phyloP scores from a whole-genome alignment of 306 rosid species.

The Cercis canadensis region DNA sequence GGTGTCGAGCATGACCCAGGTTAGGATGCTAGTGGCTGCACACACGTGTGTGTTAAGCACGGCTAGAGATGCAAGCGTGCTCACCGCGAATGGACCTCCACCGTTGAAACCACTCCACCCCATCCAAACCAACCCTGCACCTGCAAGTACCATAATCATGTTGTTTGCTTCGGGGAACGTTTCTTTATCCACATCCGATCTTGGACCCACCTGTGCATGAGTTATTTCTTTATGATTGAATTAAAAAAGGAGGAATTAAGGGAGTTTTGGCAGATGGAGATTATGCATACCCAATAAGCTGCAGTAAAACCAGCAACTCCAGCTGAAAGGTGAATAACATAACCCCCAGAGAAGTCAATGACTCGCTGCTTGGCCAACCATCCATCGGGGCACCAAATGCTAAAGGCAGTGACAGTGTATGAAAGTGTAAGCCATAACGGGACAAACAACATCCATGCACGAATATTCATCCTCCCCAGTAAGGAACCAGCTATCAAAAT shows the following conservation, averaged over 20 bases:
- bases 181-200: conserved; percentile 36
- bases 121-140: conserved; percentile 67
- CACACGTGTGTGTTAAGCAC: conserved; percentile 58
- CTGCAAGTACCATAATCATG: conserved; percentile 51
- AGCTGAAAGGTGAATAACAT: conserved; percentile 53
- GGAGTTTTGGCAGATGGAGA: no score
- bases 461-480: conserved; percentile 59
- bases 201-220: conserved; percentile 52
- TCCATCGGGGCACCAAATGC: conserved; percentile 57
- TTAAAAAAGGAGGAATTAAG: no score
- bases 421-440: conserved; percentile 59
- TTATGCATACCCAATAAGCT: conserved; percentile 59
- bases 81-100: conserved; percentile 50
- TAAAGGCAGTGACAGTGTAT: conserved; percentile 49
- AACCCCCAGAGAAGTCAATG: conserved; percentile 61
- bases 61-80: conserved; percentile 51
- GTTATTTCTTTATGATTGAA: no score
- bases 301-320: conserved; percentile 63
- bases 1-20: conserved; percentile 50
- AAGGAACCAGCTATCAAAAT: conserved; percentile 54
- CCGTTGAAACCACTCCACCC: conserved; percentile 72
- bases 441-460: conserved; percentile 64
- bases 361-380: conserved; percentile 57
- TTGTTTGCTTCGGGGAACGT: conserved; percentile 41
- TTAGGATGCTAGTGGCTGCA: conserved; percentile 47